Evolutionary conservation across 2,329 filamentous ascomycete genomes (phyloP).

Genomic region (Lachnellula arida): DNA sequence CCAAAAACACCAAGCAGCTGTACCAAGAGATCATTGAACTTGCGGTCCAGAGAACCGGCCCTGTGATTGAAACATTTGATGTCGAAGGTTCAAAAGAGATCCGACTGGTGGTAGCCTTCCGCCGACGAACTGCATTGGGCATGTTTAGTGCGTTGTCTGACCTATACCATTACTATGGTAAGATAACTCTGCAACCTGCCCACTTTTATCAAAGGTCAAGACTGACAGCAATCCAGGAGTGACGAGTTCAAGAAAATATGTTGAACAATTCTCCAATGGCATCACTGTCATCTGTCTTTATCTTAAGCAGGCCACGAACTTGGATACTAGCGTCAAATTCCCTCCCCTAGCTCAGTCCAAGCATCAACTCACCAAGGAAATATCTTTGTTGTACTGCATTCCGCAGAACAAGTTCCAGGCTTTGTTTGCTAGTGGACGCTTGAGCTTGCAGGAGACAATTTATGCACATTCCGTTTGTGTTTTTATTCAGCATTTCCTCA

Average conservation of each 20-base stretch:
- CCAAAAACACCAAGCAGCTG: slow-evolving; percentile 88
- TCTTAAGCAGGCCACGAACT: slow-evolving; percentile 65
- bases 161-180: slow-evolving; percentile 95
- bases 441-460: slow-evolving; percentile 93
- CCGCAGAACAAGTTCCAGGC: slow-evolving; percentile 94
- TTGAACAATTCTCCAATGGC: slow-evolving; percentile 98
- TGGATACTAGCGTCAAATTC: slow-evolving; percentile 50
- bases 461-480: slow-evolving; percentile 98
- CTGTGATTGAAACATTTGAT: slow-evolving; percentile 97
- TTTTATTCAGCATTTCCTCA: slow-evolving; percentile 96
- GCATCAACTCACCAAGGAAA: slow-evolving; percentile 98
- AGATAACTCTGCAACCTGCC: slow-evolving; percentile 62
- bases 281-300: slow-evolving; percentile 97
- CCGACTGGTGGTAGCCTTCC: slow-evolving; percentile 90
- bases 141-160: slow-evolving; percentile 94
- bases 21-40: slow-evolving; percentile 91
- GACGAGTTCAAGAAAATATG: slow-evolving; percentile 93
- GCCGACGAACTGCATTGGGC: slow-evolving; percentile 84
- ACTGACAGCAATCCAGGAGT: slow-evolving; percentile 59
- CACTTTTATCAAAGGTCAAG: slow-evolving; percentile 32
- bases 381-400: slow-evolving; percentile 94
- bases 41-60: slow-evolving; percentile 79
- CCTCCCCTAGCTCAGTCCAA: slow-evolving; percentile 92
- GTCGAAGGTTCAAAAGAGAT: slow-evolving; percentile 90
- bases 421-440: slow-evolving; percentile 77